A percentile compares a stretch with the other conserved stretches of the same genome.
Evolutionary conservation across 441 rosid genomes (phyloP).

Genomic region (Pelargonium australe): DNA sequence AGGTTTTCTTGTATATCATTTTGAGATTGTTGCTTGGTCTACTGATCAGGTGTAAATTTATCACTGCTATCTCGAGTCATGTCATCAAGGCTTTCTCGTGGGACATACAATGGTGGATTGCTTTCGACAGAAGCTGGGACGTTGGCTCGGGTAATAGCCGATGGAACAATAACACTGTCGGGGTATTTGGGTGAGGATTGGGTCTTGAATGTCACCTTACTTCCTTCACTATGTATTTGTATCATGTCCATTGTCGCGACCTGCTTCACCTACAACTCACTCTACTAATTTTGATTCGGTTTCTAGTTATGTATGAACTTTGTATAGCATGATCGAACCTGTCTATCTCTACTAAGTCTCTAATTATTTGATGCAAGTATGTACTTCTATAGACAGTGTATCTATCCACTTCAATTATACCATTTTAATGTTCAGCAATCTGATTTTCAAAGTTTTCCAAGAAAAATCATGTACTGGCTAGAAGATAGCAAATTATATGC

Average conservation of each 20-base stretch:
- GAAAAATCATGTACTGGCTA: no score
- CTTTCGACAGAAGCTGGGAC: constrained; percentile 58
- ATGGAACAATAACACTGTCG: constrained; percentile 44
- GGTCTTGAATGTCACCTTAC: constrained; percentile 41
- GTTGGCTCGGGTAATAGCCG: constrained; percentile 47
- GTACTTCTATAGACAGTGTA: no score
- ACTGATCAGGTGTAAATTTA: constrained; percentile 45
- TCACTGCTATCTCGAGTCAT: constrained; percentile 44
- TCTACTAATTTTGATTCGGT: constrained; percentile 14
- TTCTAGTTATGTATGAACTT: no score
- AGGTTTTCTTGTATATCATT: background rate
- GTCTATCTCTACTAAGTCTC: no score
- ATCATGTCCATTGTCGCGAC: constrained; percentile 41
- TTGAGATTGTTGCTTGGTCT: background rate
- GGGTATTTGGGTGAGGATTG: constrained; percentile 40
- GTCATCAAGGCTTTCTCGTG: constrained; percentile 52
- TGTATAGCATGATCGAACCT: no score
- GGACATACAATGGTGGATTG: constrained; percentile 50
- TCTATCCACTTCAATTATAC: no score
- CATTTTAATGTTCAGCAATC: no score
- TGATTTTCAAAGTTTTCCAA: no score
- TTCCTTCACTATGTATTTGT: constrained; percentile 42
- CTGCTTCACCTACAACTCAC: constrained; percentile 38
- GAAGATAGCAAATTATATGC: no score
- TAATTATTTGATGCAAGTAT: no score